Evolutionary conservation across 768 basidiomycete genomes (phyloP).

Genomic region (Rubroboletus satanas): DNA sequence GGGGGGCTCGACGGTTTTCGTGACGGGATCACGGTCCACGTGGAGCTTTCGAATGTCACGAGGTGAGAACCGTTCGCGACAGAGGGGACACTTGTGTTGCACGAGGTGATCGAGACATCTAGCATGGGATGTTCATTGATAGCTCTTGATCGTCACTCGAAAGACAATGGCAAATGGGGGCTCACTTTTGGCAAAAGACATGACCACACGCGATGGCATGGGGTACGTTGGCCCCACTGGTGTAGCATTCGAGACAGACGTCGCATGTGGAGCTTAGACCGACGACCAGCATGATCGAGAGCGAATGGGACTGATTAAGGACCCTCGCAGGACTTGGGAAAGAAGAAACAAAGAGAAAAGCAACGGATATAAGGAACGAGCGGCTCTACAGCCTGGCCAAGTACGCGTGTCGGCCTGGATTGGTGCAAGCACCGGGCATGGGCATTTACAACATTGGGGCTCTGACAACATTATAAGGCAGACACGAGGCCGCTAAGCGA

Average conservation of each 20-base stretch:
- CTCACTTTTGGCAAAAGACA: slow-evolving; percentile 54
- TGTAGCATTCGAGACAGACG: slow-evolving; percentile 68
- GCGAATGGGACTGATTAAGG: slow-evolving; percentile 34
- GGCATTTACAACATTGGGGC: slow-evolving; percentile 20
- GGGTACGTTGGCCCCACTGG: slow-evolving; percentile 49
- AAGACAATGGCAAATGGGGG: slow-evolving; percentile 18
- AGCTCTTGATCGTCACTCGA: slow-evolving; percentile 1
- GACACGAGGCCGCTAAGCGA: slow-evolving; percentile 35
- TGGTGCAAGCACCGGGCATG: slow-evolving; percentile 22
- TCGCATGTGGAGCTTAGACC: slow-evolving; percentile 67
- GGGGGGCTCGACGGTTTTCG: slow-evolving; percentile 13
- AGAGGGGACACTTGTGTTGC: slow-evolving; percentile 57
- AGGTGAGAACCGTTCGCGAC: slow-evolving; percentile 50
- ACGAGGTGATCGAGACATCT: slow-evolving; percentile 56
- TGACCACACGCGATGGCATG: slow-evolving; percentile 70
- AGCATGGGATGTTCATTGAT: slow-evolving; percentile 4
- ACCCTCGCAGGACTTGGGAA: slow-evolving; percentile 21
- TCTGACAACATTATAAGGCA: slow-evolving; percentile 32
- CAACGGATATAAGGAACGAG: slow-evolving; percentile 21
- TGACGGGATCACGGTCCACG: slow-evolving; percentile 45
- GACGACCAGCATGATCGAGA: slow-evolving; percentile 58
- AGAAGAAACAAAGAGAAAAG: background rate
- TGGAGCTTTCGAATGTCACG: slow-evolving; percentile 52
- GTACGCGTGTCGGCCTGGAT: slow-evolving; percentile 29
- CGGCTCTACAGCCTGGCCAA: slow-evolving; percentile 24